These are phyloP conservation scores for Phyllosticta citribraziliensis DNA, from an alignment of 2,329 filamentous ascomycete species.

Conservation along the genomic window DNA sequence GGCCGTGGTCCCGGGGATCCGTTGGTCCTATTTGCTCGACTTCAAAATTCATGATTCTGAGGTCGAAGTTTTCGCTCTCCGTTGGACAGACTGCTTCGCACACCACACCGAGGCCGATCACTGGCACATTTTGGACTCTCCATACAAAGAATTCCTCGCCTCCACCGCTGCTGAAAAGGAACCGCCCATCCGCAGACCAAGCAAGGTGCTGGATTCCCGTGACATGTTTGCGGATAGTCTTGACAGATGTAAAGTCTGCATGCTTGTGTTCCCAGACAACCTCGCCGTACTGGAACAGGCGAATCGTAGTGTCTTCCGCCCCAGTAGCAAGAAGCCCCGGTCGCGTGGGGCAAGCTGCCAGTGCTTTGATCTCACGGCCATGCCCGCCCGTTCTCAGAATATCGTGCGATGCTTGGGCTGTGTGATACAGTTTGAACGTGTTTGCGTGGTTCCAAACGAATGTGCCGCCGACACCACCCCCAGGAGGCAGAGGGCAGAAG, in stretches of 20 bases:
- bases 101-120: constrained; percentile 43
- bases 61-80: constrained; percentile 48
- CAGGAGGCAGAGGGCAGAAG: constrained; percentile 30
- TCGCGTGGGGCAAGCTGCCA: constrained; percentile 35
- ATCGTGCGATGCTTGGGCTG: constrained; percentile 32
- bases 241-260: constrained; percentile 37
- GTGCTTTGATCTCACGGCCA: constrained; percentile 72
- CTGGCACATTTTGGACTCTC: constrained; percentile 50
- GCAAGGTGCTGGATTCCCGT: constrained; percentile 73
- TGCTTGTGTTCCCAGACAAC: background rate
- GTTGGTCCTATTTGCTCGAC: constrained; percentile 21
- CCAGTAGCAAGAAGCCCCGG: constrained; percentile 51
- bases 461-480: constrained; percentile 31
- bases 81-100: constrained; percentile 42
- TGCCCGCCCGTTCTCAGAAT: constrained; percentile 62
- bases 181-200: constrained; percentile 58
- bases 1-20: constrained; percentile 6
- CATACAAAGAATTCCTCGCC: constrained; percentile 86
- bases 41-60: constrained; percentile 76
- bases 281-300: constrained; percentile 49
- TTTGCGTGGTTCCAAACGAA: constrained; percentile 71
- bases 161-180: constrained; percentile 78
- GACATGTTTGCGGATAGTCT: constrained; percentile 65
- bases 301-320: constrained; percentile 63
- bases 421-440: constrained; percentile 37